These are phyloP conservation scores for Flaveria sonorensis DNA, from an alignment of 129 eudicot genomes.

Conservation along the genomic window DNA sequence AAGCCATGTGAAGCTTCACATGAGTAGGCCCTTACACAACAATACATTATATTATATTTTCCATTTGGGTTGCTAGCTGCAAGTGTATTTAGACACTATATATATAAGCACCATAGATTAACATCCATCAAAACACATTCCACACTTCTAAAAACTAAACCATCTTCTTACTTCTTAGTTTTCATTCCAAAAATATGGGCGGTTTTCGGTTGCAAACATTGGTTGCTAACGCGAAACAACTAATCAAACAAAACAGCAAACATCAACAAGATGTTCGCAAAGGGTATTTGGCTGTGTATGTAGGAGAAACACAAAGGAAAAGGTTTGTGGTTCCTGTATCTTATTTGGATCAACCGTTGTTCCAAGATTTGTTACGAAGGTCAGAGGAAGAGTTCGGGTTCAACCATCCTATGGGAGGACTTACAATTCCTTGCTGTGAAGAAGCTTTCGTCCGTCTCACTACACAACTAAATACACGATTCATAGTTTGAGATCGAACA, in stretches of 20 bases:
- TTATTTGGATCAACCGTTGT: conserved; percentile 45
- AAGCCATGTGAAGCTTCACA: conserved; percentile 37
- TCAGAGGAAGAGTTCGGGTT: conserved; percentile 57
- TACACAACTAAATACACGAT: conserved; percentile 7
- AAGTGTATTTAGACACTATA: conserved; percentile 15
- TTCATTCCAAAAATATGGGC: conserved; percentile 14
- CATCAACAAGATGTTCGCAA: conserved; percentile 39
- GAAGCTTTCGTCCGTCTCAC: conserved; percentile 41
- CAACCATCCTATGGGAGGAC: conserved; percentile 53
- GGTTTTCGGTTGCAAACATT: conserved; percentile 27
- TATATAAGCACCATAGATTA: not conserved
- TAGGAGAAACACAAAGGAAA: conserved; percentile 45
- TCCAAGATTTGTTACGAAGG: conserved; percentile 44
- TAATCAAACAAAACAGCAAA: conserved; percentile 16
- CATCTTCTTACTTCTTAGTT: not conserved
- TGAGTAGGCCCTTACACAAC: conserved; percentile 33
- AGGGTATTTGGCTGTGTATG: conserved; percentile 53
- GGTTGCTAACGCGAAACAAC: conserved; percentile 35
- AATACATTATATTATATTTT: not conserved
- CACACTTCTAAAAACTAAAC: not conserved
- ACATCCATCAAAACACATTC: conserved; percentile 7
- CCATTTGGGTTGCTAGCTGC: conserved; percentile 19
- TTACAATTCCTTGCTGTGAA: conserved; percentile 51
- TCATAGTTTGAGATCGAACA: conserved; percentile 13
- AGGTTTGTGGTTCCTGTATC: conserved; percentile 44